Evolutionary conservation across 108 stramenopile genomes (phyloP).

Genomic region (Skeletonema costatum): DNA sequence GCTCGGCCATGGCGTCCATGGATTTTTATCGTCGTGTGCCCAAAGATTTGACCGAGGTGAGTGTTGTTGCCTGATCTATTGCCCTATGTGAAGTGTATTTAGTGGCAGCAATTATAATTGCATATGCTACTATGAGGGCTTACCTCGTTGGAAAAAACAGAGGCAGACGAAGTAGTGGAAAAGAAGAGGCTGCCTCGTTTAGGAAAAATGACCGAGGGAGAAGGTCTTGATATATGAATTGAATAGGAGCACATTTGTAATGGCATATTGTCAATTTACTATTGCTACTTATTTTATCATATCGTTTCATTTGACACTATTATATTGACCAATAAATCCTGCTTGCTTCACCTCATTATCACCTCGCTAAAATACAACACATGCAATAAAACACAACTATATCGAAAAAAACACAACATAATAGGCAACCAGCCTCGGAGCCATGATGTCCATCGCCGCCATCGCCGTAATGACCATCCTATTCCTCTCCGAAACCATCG

Average conservation of each 20-base stretch:
- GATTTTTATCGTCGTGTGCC: constrained; percentile 89
- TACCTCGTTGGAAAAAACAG: not conserved
- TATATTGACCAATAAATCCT: not conserved
- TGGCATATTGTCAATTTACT: not conserved
- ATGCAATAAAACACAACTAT: constrained; percentile 6
- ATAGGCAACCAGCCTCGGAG: constrained; percentile 86
- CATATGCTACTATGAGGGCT: not conserved
- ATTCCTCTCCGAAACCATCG: constrained; percentile 88
- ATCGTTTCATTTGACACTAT: not conserved
- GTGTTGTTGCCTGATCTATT: not conserved
- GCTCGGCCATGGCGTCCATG: constrained; percentile 61
- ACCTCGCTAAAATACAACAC: not conserved
- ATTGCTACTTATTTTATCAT: not conserved
- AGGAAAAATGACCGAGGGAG: not conserved
- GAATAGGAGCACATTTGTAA: not conserved
- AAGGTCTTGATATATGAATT: not conserved
- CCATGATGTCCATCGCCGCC: constrained; percentile 78
- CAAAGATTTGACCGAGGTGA: constrained; percentile 85
- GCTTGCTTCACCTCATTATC: not conserved
- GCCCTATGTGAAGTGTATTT: not conserved
- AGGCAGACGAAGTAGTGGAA: not conserved
- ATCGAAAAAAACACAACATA: constrained; percentile 17
- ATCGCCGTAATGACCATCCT: constrained; percentile 84
- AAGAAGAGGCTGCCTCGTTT: not conserved
- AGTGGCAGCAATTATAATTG: not conserved